A percentile compares a stretch with the other conserved stretches of the same genome.
Evolutionary conservation across 306 rosid species (phyloP).

Genomic region (Senna siamea): DNA sequence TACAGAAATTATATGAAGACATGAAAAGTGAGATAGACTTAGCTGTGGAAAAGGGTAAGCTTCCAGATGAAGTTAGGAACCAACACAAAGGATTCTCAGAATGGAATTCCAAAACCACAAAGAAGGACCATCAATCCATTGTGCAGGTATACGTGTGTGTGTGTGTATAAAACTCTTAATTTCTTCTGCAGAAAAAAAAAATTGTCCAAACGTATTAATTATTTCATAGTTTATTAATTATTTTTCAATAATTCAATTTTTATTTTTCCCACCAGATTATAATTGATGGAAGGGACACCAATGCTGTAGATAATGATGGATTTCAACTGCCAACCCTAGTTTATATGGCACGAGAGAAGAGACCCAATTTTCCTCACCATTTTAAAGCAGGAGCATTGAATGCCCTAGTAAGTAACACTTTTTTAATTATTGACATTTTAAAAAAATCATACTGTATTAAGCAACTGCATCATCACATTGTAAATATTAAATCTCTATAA

Average conservation of each 20-base stretch:
- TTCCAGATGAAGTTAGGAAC: slow-evolving; percentile 49
- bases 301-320: slow-evolving; percentile 54
- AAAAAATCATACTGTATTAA: too few relatives aligned
- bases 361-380: slow-evolving; percentile 62
- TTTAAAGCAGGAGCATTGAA: slow-evolving; percentile 88
- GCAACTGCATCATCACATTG: too few relatives aligned
- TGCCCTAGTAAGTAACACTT: slow-evolving; percentile 52
- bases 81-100: slow-evolving; percentile 58
- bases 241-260: not conserved
- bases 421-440: too few relatives aligned
- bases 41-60: slow-evolving; percentile 39
- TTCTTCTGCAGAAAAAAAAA: too few relatives aligned
- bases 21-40: slow-evolving; percentile 62
- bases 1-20: slow-evolving; percentile 66
- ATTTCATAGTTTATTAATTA: too few relatives aligned
- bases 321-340: slow-evolving; percentile 56
- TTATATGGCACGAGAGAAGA: slow-evolving; percentile 73
- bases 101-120: slow-evolving; percentile 57
- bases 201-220: too few relatives aligned
- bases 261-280: slow-evolving; percentile 45
- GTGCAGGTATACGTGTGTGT: slow-evolving; percentile 49
- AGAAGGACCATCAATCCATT: slow-evolving; percentile 66
- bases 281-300: slow-evolving; percentile 56
- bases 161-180: too few relatives aligned
- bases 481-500: too few relatives aligned